These are phyloP conservation scores for Magnaporthiopsis rhizophila DNA, from an alignment of 2,329 filamentous ascomycete genomes.

Conservation along the genomic window DNA sequence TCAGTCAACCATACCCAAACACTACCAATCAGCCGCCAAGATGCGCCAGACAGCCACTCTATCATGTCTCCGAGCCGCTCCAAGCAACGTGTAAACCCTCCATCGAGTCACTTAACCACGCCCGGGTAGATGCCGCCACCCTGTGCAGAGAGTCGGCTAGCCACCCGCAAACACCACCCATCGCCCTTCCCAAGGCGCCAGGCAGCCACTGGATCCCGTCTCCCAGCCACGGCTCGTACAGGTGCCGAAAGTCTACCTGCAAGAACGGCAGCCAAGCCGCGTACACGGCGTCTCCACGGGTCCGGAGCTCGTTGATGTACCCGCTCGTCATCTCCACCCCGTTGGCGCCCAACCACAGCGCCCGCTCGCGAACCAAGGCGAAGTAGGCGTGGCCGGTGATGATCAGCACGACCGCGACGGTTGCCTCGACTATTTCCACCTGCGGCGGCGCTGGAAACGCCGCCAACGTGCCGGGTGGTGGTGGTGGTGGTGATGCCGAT, in stretches of 20 bases:
- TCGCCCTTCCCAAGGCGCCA: not conserved
- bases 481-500: not conserved
- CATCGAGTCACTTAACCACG: not conserved
- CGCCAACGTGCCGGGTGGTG: not conserved
- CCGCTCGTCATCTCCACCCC: conserved; percentile 6
- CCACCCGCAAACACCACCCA: too few relatives aligned
- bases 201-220: not conserved
- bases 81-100: too few relatives aligned
- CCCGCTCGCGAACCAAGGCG: not conserved
- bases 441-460: not conserved
- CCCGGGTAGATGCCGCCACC: not conserved
- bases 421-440: not conserved
- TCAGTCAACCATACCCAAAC: not conserved
- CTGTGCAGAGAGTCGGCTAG: too few relatives aligned
- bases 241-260: conserved; percentile 3
- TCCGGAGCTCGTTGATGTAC: conserved; percentile 4
- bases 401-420: not conserved
- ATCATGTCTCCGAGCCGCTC: too few relatives aligned
- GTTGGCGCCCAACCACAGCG: conserved; percentile 5
- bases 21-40: not conserved
- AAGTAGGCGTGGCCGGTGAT: not conserved
- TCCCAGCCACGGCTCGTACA: conserved; percentile 3
- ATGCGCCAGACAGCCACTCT: too few relatives aligned
- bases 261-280: not conserved
- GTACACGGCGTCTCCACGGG: not conserved